Evolutionary conservation across 768 basidiomycete species (phyloP), one percentile per base, ranked within the genome.

Genomic region (Postia placenta): DNA sequence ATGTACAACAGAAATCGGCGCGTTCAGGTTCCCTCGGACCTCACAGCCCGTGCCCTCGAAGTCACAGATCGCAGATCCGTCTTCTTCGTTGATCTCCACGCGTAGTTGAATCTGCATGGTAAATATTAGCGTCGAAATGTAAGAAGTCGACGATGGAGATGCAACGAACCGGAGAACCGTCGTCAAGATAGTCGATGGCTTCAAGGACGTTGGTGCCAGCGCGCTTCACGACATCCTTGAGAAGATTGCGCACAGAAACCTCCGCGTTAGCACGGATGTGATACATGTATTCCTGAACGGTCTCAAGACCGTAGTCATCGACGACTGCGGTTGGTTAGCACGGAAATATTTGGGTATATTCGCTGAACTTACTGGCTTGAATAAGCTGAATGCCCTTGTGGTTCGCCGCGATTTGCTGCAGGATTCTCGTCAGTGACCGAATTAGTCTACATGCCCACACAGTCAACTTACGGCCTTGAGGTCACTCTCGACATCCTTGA

Each of bases 281-380:
- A 52, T 79, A 78, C 92, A 95, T 95, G 66, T 95, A 95, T 60
- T 88, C 82, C 61, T 95, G 93, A 3, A 98, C 94, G 0, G 83
- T 92, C 50, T 79, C 68, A 36, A 96, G 74, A 5, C 83, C 78
- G 57, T 95, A 95, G 56, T 98, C 94, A 4, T 82, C 76, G 44
- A 95, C 85, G 57, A 97, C 82, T 92, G 54, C 20, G 11, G 15
- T 42, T 28, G 33, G 11, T 45, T 24, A 46, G 38, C 45, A 43
- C 38, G 12, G 35, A 56, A 47, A 37, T 9, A 54, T 33, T 17
- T 46, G 36, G 38, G 7, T 6, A 19, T 11, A 39, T 39, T 33
- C 15, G 20, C 38, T 17, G 11, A 35, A 53, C 79, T 53, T 62
- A 90, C 88, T 79, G 39, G 82, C 80, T 59, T 86, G 85, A 52